These are phyloP conservation scores for Penicillium sp. DNA, from an alignment of 2,329 filamentous ascomycete genomes.

Conservation along the genomic window DNA sequence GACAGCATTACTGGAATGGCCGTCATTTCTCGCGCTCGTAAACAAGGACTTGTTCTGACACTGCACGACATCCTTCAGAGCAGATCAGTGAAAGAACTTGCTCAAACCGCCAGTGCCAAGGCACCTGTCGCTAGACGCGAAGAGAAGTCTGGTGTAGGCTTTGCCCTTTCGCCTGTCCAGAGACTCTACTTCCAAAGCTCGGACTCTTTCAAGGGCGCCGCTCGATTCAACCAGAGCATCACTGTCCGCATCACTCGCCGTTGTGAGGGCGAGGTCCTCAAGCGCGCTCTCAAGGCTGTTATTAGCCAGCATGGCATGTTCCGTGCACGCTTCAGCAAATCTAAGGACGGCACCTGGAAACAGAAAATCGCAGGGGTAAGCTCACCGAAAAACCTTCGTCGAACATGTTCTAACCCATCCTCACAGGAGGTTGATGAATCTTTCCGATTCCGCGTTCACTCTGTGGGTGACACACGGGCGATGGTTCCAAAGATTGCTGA, in stretches of 20 bases:
- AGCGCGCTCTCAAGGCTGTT: slow-evolving; percentile 31
- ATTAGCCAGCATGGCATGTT: slow-evolving; percentile 39
- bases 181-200: slow-evolving; percentile 33
- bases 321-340: slow-evolving; percentile 30
- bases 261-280: slow-evolving; percentile 25
- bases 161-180: slow-evolving; percentile 38
- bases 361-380: slow-evolving; percentile 31
- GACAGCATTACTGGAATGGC: slow-evolving; percentile 45
- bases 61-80: slow-evolving; percentile 39
- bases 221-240: slow-evolving; percentile 39
- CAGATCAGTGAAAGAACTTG: slow-evolving; percentile 34
- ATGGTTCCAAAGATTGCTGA: slow-evolving; percentile 32
- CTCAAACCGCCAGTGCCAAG: slow-evolving; percentile 25
- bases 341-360: slow-evolving; percentile 26
- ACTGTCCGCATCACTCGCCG: slow-evolving; percentile 32
- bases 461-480: slow-evolving; percentile 22
- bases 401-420: slow-evolving; percentile 11
- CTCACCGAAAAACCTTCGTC: background rate
- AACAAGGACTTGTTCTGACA: slow-evolving; percentile 34
- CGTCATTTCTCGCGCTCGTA: slow-evolving; percentile 39
- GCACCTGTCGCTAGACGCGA: slow-evolving; percentile 17
- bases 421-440: slow-evolving; percentile 33
- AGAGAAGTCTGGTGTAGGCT: slow-evolving; percentile 30
- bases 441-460: slow-evolving; percentile 34
- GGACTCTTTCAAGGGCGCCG: slow-evolving; percentile 20